Base-by-base conservation (phyloP, 106 monocot genomes). In the Xerophyta viscosa region DNA sequence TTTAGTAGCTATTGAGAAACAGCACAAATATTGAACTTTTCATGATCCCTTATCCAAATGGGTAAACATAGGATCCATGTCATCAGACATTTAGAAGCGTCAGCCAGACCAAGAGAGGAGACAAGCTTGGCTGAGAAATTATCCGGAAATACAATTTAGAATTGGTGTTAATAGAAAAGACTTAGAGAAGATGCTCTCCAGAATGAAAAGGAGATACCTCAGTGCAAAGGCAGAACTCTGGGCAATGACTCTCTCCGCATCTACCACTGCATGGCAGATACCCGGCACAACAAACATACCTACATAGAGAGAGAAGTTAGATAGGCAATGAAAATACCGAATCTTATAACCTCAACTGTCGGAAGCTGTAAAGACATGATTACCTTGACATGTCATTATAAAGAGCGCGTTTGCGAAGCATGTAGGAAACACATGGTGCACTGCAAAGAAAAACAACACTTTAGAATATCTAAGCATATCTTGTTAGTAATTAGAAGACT, bases 351-450 rank as follows among this genome's bases (percentile, higher is more conserved):
- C 42, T 50, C n/a, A 14, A 13, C 5, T 11, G 18, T 22, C 14
- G 3, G 19, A 44, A 19, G 27, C 27, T 24, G 41, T 17, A 8
- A n/a, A 50, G n/a, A 0, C 17, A 15, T 3, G 31, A 11, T 31
- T 73, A 94, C 94, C 94, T 94, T 56, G 94, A 88, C 94, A 94
- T 94, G 64, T 88, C 94, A 81, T 94, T 85, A 48, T 94, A 88
- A 45, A 94, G 81, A 61, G 94, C 94, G 24, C 94, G 62, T 66
- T 88, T 94, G 15, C 94, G 84, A 29, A 88, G 94, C 75, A 88
- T 78, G 64, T 88, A 94, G 23, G 94, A 94, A 10, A 88, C 84
- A 58, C 94, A 94, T 24, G 94, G 94, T 9, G 66, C 88, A 53
- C 94, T 94, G 54, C 28, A 71, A 70, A 41, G 18, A 27, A 50